phyloP scores from a whole-genome alignment of 495 filamentous ascomycete genomes.

The Penicillium bovifimosum region DNA sequence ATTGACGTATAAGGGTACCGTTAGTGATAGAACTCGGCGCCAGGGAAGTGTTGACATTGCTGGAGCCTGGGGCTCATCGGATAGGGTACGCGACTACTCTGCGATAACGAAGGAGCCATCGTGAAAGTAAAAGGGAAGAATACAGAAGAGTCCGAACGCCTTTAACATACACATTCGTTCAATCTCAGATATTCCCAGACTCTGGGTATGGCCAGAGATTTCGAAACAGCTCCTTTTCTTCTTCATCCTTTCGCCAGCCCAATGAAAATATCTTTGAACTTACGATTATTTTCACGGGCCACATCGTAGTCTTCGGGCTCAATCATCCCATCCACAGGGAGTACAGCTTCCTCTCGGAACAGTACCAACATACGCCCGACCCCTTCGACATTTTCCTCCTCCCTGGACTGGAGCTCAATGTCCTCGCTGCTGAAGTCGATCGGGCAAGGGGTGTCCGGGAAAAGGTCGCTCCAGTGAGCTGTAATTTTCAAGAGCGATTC shows the following conservation, averaged over 20 bases:
- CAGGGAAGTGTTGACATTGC: too few species aligned
- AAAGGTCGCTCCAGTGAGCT: constrained; percentile 24
- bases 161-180: too few species aligned
- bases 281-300: not conserved
- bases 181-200: not conserved
- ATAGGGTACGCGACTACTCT: not conserved
- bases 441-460: constrained; percentile 24
- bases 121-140: too few species aligned
- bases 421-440: constrained; percentile 30
- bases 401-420: constrained; percentile 20
- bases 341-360: not conserved
- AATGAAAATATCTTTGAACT: not conserved
- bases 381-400: constrained; percentile 16
- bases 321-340: constrained; percentile 1
- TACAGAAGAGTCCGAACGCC: too few species aligned
- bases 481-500: constrained; percentile 23
- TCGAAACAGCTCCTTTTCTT: constrained; percentile 11
- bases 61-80: too few species aligned
- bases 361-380: not conserved
- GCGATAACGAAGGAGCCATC: too few species aligned
- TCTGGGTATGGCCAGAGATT: constrained; percentile 39
- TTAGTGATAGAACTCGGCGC: too few species aligned
- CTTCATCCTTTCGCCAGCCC: constrained; percentile 5
- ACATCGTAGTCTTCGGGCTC: not conserved
- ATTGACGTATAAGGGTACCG: too few species aligned